Base-by-base conservation (phyloP, 768 basidiomycete genomes). In the Suillus hirtellus region DNA sequence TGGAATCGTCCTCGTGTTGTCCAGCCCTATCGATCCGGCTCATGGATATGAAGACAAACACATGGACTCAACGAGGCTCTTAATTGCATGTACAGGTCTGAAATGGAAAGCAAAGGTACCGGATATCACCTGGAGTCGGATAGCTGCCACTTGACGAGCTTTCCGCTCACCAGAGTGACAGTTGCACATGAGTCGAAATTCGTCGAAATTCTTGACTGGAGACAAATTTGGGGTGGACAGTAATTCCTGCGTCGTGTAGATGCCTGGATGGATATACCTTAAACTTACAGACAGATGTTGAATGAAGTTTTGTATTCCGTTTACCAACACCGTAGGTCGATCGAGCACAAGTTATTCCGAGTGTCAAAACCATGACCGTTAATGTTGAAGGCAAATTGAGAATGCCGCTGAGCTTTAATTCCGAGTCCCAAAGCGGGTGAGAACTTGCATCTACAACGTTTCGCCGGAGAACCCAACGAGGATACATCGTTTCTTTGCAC, bases 11-110 rank as follows among this genome's bases (percentile, higher is more conserved):
- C 74, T 75, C 74, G 65, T 75, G 74, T 75, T 65, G 37, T 60
- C 69, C 75, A 70, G 73, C 72, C 35, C 73, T 68, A 64, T 43
- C 40, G 67, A 65, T 75, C 68, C 68, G 73, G 67, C 65, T 74
- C 74, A 60, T 56, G 59, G 70, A 60, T 35, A 59, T 59, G 64
- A 49, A 49, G 46, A 35, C 53, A 49, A 66, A 59, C 73, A 76
- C 74, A 74, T 72, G 74, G 59, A 31, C 6, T 65, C 61, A 52
- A 58, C 65, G 69, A 59, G 67, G 66, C 61, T 58, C 10, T 53
- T 49, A 17, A 50, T 50, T 38, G 37, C 49, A 7, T 52, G 31
- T 5, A 58, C 56, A 27, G 40, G 5, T 58, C 40, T 31, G 40
- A 58, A 58, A 58, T 58, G 40, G 55, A 40, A 58, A 40, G 55